Conservation (phyloP, 2,329 filamentous ascomycete genomes). For the Paracoccidioides brasiliensis region DNA sequence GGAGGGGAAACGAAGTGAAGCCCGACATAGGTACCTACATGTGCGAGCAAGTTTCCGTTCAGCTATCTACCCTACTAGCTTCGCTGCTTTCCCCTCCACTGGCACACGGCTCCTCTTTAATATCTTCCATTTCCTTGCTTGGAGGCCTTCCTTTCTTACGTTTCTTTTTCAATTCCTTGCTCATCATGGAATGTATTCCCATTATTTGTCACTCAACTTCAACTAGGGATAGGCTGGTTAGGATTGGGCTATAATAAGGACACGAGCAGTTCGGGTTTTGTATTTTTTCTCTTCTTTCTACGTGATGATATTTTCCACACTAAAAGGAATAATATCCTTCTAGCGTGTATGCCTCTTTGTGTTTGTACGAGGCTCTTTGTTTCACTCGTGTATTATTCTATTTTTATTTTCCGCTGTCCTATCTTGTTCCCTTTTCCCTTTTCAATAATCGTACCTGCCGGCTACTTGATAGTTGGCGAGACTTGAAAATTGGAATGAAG, state of each 20-base stretch:
- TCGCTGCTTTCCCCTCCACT: background rate
- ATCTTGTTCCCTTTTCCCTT: constrained; percentile 6
- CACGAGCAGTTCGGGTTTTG: background rate
- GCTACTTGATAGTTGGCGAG: background rate
- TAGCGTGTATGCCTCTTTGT: background rate
- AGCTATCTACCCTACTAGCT: background rate
- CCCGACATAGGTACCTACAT: background rate
- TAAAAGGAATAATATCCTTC: background rate
- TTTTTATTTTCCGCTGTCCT: background rate
- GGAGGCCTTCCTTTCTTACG: background rate
- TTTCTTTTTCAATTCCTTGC: too few species aligned
- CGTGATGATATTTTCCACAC: background rate
- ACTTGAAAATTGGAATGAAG: background rate
- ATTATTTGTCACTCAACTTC: background rate
- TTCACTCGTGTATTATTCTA: background rate
- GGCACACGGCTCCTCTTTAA: too few species aligned
- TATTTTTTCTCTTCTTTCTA: background rate
- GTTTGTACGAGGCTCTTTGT: background rate
- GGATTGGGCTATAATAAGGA: background rate
- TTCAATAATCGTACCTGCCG: background rate
- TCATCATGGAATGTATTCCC: background rate
- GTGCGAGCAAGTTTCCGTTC: background rate
- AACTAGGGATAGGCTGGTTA: background rate
- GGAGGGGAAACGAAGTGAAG: background rate
- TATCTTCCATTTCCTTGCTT: background rate